phyloP scores from a whole-genome alignment of 306 rosid species.

The Hylodesmum podocarpum region DNA sequence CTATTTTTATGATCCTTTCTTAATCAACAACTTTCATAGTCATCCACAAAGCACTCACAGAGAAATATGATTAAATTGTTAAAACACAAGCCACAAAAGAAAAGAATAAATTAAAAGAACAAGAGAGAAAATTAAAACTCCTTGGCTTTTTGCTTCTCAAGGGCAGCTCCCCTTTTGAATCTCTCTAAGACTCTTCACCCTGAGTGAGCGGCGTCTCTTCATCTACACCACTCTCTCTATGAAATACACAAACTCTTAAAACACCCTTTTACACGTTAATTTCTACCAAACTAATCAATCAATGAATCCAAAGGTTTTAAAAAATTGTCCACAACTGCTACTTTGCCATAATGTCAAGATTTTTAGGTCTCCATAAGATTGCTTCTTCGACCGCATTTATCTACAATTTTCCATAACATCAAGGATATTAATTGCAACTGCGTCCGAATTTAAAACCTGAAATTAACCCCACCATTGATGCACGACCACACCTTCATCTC shows the following conservation, averaged over 20 bases:
- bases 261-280: background rate
- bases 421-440: background rate
- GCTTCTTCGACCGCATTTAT: background rate
- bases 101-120: background rate
- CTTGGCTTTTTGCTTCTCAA: background rate
- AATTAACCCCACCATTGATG: slow-evolving; percentile 89
- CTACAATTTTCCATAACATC: background rate
- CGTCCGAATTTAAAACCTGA: background rate
- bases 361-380: too few species aligned
- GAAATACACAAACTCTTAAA: background rate
- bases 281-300: background rate
- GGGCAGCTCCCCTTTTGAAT: background rate
- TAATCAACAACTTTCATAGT: background rate
- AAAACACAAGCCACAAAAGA: slow-evolving; percentile 12
- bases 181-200: background rate
- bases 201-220: background rate
- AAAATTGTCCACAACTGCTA: background rate
- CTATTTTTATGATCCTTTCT: background rate
- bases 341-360: background rate
- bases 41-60: background rate
- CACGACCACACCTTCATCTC: slow-evolving; percentile 89
- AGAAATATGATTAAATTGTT: background rate
- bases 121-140: background rate
- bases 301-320: background rate
- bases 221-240: background rate